A percentile compares a stretch with the other conserved stretches of the same genome.
Conservation (phyloP, 2,329 filamentous ascomycete species). For the Fusarium veterinarium region DNA sequence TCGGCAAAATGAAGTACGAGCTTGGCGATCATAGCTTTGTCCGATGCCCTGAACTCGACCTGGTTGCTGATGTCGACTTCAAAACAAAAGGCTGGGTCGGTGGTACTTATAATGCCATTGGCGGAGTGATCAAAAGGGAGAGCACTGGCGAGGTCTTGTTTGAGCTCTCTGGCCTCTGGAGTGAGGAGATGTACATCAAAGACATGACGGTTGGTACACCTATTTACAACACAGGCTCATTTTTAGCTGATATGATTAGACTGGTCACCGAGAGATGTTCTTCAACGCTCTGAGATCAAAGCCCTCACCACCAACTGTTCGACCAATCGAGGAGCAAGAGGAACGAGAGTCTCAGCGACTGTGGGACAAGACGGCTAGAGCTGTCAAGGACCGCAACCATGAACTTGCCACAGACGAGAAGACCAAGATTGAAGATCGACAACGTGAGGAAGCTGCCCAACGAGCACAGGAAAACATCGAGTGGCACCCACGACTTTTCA, state of each 20-base stretch:
- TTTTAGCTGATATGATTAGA: slow-evolving; percentile 62
- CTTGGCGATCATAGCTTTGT: slow-evolving; percentile 96
- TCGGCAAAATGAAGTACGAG: slow-evolving; percentile 99
- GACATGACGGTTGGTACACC: slow-evolving; percentile 72
- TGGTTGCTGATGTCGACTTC: slow-evolving; percentile 94
- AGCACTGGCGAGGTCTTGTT: slow-evolving; percentile 88
- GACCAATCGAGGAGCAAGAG: slow-evolving; percentile 86
- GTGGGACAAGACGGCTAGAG: slow-evolving; percentile 84
- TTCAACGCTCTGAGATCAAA: slow-evolving; percentile 87
- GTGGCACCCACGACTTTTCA: slow-evolving; percentile 90
- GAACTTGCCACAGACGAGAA: slow-evolving; percentile 93
- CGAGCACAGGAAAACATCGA: slow-evolving; percentile 82
- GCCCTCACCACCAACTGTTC: slow-evolving; percentile 76
- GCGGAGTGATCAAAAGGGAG: slow-evolving; percentile 89
- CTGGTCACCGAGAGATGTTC: slow-evolving; percentile 86
- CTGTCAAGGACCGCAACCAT: slow-evolving; percentile 87
- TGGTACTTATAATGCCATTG: slow-evolving; percentile 96
- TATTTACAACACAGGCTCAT: background rate
- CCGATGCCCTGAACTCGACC: slow-evolving; percentile 85
- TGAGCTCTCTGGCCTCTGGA: slow-evolving; percentile 93
- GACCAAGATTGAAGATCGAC: slow-evolving; percentile 92
- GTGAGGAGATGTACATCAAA: slow-evolving; percentile 93
- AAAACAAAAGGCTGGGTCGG: slow-evolving; percentile 98
- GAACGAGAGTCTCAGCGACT: slow-evolving; percentile 90
- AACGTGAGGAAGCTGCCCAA: slow-evolving; percentile 87